Conservation (phyloP, 1,139 yeast species). For the Nakaseomyces sp. region DNA sequence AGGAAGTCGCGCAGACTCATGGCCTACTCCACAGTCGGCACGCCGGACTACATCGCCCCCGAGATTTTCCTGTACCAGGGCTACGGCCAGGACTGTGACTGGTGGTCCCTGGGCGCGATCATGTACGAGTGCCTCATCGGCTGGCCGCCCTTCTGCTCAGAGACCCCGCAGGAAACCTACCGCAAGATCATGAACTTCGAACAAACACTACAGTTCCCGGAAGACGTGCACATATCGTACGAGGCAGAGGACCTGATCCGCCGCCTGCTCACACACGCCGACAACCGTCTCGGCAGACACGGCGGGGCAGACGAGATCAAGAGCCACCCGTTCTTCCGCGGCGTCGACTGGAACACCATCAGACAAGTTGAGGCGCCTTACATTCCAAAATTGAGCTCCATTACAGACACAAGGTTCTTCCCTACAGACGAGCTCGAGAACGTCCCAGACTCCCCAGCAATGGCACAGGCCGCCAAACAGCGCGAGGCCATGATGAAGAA, state of each 20-base stretch:
- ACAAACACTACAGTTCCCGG: constrained; percentile 88
- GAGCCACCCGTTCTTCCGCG: constrained; percentile 86
- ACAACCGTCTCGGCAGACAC: constrained; percentile 78
- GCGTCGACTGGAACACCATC: constrained; percentile 93
- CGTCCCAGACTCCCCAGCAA: constrained; percentile 89
- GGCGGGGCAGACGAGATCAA: constrained; percentile 94
- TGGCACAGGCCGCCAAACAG: constrained; percentile 61
- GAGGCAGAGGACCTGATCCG: constrained; percentile 91
- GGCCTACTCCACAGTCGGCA: constrained; percentile 98
- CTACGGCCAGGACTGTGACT: constrained; percentile 97
- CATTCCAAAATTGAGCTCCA: constrained; percentile 72
- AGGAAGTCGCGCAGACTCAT: constrained; percentile 87
- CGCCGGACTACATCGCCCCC: constrained; percentile 98
- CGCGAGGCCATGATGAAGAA: constrained; percentile 34
- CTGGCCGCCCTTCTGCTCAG: constrained; percentile 99
- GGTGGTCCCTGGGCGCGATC: constrained; percentile 99
- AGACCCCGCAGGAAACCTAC: constrained; percentile 97
- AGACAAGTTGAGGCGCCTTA: constrained; percentile 93
- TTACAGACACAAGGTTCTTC: constrained; percentile 95
- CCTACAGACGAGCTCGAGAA: constrained; percentile 95
- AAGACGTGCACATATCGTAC: constrained; percentile 85
- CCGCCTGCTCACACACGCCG: constrained; percentile 72
- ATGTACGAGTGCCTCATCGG: constrained; percentile 98
- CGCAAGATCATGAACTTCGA: constrained; percentile 93
- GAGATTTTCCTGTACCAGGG: constrained; percentile 96